Base-by-base conservation (phyloP, 768 basidiomycete genomes). In the Boletus eberwhitei region DNA sequence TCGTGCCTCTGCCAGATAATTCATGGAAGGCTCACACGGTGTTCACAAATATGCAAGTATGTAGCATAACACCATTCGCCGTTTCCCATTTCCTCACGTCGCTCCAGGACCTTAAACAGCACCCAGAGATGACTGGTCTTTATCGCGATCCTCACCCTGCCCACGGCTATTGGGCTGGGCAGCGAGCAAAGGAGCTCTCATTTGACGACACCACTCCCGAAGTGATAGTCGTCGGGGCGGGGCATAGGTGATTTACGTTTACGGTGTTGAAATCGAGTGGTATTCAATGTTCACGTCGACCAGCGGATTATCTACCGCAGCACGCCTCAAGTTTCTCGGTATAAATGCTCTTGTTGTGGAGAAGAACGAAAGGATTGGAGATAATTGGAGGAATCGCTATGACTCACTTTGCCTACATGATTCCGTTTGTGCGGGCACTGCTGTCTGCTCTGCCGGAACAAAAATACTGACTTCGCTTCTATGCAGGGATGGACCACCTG, bases 161-260 rank as follows among this genome's bases (percentile, higher is more conserved):
- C 5, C 52, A 53, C 46, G 52, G 52, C 5, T 17, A 47, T 24
- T 53, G 52, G 52, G 45, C 44, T 11, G 34, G 16, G 40, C 36
- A 34, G 29, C 52, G 38, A 31, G 45, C 26, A 22, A 22, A 48
- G 32, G 52, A 53, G 3, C 45, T 22, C 37, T 53, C 44, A 13
- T 53, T 24, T 35, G 38, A 48, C 16, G 38, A 48, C 8, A 3
- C 22, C 16, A 11, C 51, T 16, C 52, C 52, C 32, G 52, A 53
- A 48, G 86, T 86, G 11, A 67, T 87, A 36, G 72, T 87, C 35
- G 72, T 86, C 21, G 83, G 84, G 8, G 84, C 76, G 3, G 85
- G 84, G 0, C 87, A 88, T 54, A 79, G 52, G 52, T 52, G n/a
- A 47, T n/a, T 22, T 6, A 14, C 8, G 77, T n/a, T 22, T 6